Conservation (phyloP, 345 rosid genomes). For the Euphorbia tirucalli region DNA sequence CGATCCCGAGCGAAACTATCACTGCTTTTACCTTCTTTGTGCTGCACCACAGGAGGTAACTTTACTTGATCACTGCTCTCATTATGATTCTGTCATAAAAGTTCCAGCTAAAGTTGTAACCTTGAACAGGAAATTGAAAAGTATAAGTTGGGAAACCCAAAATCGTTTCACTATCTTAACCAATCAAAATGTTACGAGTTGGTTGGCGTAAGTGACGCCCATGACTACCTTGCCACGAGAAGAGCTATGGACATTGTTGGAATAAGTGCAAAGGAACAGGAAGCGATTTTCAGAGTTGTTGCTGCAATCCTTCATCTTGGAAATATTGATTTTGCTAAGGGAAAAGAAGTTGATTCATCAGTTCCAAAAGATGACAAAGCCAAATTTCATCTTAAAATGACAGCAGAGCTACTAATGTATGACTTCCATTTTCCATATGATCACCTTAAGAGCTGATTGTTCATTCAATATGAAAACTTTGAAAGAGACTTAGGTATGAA, state of each 20-base stretch:
- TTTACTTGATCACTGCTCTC: too few species aligned
- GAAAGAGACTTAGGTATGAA: neutral
- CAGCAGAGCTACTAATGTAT: slow-evolving; percentile 87
- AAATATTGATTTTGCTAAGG: slow-evolving; percentile 72
- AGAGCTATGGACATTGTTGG: slow-evolving; percentile 97
- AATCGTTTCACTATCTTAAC: slow-evolving; percentile 81
- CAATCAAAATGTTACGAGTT: slow-evolving; percentile 83
- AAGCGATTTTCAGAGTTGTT: slow-evolving; percentile 94
- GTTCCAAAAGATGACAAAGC: slow-evolving; percentile 74
- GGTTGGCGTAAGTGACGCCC: slow-evolving; percentile 84
- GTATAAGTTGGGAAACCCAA: slow-evolving; percentile 69
- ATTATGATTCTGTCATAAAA: slow-evolving; percentile 7
- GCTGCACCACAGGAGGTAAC: slow-evolving; percentile 97
- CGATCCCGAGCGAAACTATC: slow-evolving; percentile 88
- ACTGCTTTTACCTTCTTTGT: slow-evolving; percentile 96
- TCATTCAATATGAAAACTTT: slow-evolving; percentile 7
- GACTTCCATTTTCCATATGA: slow-evolving; percentile 19
- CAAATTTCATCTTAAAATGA: slow-evolving; percentile 71
- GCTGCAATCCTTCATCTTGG: slow-evolving; percentile 90
- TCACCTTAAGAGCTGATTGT: neutral
- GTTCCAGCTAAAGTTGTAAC: slow-evolving; percentile 8
- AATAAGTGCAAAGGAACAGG: slow-evolving; percentile 86
- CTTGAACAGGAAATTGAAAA: slow-evolving; percentile 69
- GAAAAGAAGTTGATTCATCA: slow-evolving; percentile 85
- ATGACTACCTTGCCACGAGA: slow-evolving; percentile 87